Evolutionary conservation across 1,139 yeast genomes (phyloP), one percentile per base, ranked within the genome.

Genomic region (Kodamaea fungicola): DNA sequence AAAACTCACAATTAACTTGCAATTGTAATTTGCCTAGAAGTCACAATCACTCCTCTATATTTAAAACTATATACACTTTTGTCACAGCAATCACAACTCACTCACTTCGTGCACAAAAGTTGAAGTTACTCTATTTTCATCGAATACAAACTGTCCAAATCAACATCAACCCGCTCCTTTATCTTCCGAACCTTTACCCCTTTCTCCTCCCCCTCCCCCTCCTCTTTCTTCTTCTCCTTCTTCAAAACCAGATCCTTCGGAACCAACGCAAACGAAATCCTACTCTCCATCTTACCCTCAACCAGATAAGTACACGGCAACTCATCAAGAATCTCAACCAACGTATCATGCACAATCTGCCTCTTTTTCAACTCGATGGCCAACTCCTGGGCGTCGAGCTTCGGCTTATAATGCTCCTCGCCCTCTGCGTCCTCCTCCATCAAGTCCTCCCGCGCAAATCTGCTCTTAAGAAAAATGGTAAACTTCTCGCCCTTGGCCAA

Each of bases 111-210:
- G 19, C 3, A 5, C 19, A n/a, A n/a, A n/a, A n/a, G n/a, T n/a
- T n/a, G 19, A 16, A 5, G 3, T 16, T 16, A 16, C 6, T 64
- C 73, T 23, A 69, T 61, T 42, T 70, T 70, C 40, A 71, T 56
- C 59, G 57, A 64, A 45, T 71, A 71, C 42, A 71, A 53, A 10
- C 67, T 52, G 44, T 71, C 76, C 42, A 70, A 59, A 37, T 69
- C 40, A 8, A 12, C 26, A 22, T 29, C 72, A 28, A 62, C 69
- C 38, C 34, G 51, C 41, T 28, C 41, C 42, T 38, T 45, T 33
- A 36, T 35, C 41, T 38, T 47, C 37, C 28, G 39, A 38, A 36
- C 39, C 33, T 29, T 27, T 16, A 16, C 22, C 25, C 26, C 30
- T 22, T 27, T 37, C 25, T 12, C 25, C 31, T 8, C 24, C n/a